Conservation (phyloP, 257 asterid genomes). For the Ehretia macrophylla region DNA sequence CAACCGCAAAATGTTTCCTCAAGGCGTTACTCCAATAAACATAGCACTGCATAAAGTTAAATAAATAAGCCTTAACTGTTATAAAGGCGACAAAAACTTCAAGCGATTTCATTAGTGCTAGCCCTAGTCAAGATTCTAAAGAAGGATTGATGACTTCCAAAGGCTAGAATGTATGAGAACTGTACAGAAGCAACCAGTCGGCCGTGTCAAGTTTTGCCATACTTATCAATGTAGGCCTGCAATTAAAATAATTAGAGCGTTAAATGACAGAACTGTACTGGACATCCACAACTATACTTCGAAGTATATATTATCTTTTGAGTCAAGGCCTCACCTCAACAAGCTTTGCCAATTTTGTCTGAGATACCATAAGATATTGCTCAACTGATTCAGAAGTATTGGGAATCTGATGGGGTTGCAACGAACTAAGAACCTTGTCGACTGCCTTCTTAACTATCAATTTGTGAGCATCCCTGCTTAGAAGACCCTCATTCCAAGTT, state of each 20-base stretch:
- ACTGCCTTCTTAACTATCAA: conserved; percentile 65
- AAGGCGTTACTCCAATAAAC: no score
- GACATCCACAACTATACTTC: not conserved
- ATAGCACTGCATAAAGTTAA: no score
- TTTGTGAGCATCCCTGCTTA: conserved; percentile 84
- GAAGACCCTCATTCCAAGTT: conserved; percentile 66
- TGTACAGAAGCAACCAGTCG: conserved; percentile 18
- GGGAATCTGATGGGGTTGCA: conserved; percentile 66
- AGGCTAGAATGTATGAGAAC: conserved; percentile 1
- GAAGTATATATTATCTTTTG: conserved; percentile 8
- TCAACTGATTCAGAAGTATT: conserved; percentile 51
- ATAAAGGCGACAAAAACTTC: no score
- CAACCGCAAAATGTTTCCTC: no score
- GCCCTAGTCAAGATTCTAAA: not conserved
- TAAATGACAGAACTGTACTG: conserved; percentile 14
- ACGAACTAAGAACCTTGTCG: conserved; percentile 61
- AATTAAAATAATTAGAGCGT: conserved; percentile 31
- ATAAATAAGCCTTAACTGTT: no score
- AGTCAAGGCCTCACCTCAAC: conserved; percentile 69
- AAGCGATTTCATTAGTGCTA: no score
- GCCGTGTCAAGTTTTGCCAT: conserved; percentile 51
- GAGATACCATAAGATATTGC: conserved; percentile 49
- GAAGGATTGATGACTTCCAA: conserved; percentile 11
- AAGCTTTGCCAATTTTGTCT: conserved; percentile 62
- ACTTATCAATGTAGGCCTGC: conserved; percentile 80